Evolutionary conservation across 805 yeast genomes (phyloP).

Genomic region (Teunomyces atbi): DNA sequence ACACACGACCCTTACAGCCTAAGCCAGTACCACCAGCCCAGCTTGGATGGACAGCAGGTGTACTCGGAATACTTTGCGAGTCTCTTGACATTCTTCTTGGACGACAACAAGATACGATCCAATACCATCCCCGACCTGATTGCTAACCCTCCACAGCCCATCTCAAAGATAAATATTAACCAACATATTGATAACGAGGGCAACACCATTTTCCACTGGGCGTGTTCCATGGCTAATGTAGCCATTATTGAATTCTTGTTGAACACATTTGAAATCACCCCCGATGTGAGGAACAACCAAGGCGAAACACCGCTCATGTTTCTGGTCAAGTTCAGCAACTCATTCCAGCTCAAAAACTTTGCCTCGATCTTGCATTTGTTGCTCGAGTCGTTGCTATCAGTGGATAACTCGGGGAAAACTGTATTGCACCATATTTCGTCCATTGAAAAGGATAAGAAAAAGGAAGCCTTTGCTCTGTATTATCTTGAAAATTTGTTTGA

Average conservation of each 20-base stretch:
- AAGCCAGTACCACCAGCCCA: constrained; percentile 41
- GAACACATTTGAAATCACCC: constrained; percentile 61
- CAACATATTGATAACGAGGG: constrained; percentile 92
- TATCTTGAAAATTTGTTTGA: constrained; percentile 37
- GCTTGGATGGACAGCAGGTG: constrained; percentile 19
- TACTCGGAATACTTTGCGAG: constrained; percentile 42
- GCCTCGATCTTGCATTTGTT: constrained; percentile 32
- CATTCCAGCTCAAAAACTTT: constrained; percentile 38
- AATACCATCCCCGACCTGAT: constrained; percentile 37
- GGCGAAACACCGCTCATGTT: constrained; percentile 83
- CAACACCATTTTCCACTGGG: constrained; percentile 94
- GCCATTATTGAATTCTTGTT: constrained; percentile 62
- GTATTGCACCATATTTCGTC: constrained; percentile 42
- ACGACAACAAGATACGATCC: constrained; percentile 29
- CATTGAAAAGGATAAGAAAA: constrained; percentile 25
- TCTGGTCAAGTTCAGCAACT: constrained; percentile 39
- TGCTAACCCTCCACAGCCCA: constrained; percentile 54
- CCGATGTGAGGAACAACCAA: constrained; percentile 68
- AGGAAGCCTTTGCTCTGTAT: constrained; percentile 37
- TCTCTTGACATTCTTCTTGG: constrained; percentile 52
- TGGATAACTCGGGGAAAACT: constrained; percentile 40
- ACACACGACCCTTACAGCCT: constrained; percentile 36
- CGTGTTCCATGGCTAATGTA: constrained; percentile 83
- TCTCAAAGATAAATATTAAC: constrained; percentile 62
- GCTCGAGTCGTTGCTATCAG: constrained; percentile 34